Base-by-base conservation (phyloP, 805 yeast species). In the Metschnikowia gruessii region DNA sequence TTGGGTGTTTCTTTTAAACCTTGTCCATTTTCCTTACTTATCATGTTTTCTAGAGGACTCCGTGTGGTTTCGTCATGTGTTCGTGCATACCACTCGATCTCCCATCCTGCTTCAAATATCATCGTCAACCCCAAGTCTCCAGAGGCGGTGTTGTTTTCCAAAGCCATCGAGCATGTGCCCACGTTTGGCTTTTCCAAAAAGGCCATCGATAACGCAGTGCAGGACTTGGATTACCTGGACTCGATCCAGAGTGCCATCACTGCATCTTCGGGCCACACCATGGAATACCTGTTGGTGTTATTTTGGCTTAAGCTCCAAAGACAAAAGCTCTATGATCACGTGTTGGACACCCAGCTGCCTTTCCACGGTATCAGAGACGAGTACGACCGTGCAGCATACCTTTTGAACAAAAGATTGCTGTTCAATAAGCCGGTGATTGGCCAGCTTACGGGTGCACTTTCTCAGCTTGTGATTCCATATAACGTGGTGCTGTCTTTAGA, bases 401-500 rank as follows among this genome's bases (percentile, higher is more conserved):
- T 80, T 34, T 63, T 77, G 45, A 68, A 74, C 56, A 71, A 66
- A 52, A 69, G 92, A 49, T 69, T 85, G 50, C 60, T 62, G 40
- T 75, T 68, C 48, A 86, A 86, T 58, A 55, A 48, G 22, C 79
- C 82, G 1, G 60, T 79, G 7, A 60, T 72, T n/a, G 52, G 59
- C 22, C 63, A 73, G 39, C 70, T 79, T 35, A 63, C 72, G 12
- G 65, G 68, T 41, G 85, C 83, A 0, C 69, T 90, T 48, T 77
- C 85, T 0, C 75, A 79, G 40, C 71, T 89, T 64, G 68, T 83
- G 6, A 62, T 79, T 21, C 96, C 96, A 1, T 74, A 76, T 42
- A 84, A 87, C 60, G 39, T 84, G 28, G 62, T 70, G 3, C 55
- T 60, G 24, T 79, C 94, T 0, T 56, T 86, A 41, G 78, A 77